A percentile compares a stretch with the other conserved stretches of the same genome.
Evolutionary conservation across 352 stramenopile species (phyloP).

Genomic region (Blastocystis sp.): DNA sequence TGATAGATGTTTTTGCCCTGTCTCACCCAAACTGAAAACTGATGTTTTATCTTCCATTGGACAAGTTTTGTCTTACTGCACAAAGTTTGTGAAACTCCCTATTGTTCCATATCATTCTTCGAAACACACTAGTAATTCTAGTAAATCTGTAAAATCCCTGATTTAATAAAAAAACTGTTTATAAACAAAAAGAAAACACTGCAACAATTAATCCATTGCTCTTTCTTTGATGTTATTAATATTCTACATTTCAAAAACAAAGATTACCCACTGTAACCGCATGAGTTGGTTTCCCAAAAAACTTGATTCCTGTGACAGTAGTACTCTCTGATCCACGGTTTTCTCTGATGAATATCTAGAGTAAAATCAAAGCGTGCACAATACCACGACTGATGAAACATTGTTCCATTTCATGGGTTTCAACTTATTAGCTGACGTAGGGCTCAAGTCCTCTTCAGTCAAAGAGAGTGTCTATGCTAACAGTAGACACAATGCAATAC

Average conservation of each 20-base stretch:
- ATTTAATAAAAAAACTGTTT: background rate
- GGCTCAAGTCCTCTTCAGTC: background rate
- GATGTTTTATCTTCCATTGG: background rate
- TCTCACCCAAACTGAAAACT: background rate
- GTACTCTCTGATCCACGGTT: constrained; percentile 3
- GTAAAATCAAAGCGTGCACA: background rate
- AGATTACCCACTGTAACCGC: background rate
- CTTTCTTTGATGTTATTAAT: constrained; percentile 5
- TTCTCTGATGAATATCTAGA: constrained; percentile 45
- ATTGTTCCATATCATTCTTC: background rate
- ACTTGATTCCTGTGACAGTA: background rate
- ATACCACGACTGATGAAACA: constrained; percentile 6
- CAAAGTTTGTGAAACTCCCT: background rate
- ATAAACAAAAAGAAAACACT: background rate
- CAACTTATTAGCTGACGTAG: background rate
- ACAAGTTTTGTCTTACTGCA: background rate
- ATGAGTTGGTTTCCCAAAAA: constrained; percentile 52
- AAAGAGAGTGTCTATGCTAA: background rate
- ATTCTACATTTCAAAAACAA: background rate
- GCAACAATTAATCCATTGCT: background rate
- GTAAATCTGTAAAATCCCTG: background rate
- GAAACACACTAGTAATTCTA: background rate
- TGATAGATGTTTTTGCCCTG: background rate
- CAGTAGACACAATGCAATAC: background rate
- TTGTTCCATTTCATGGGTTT: constrained; percentile 33